Evolutionary conservation across 2,329 filamentous ascomycete species (phyloP), one percentile per base, ranked within the genome.

Genomic region (Aspergillus fijiensis): DNA sequence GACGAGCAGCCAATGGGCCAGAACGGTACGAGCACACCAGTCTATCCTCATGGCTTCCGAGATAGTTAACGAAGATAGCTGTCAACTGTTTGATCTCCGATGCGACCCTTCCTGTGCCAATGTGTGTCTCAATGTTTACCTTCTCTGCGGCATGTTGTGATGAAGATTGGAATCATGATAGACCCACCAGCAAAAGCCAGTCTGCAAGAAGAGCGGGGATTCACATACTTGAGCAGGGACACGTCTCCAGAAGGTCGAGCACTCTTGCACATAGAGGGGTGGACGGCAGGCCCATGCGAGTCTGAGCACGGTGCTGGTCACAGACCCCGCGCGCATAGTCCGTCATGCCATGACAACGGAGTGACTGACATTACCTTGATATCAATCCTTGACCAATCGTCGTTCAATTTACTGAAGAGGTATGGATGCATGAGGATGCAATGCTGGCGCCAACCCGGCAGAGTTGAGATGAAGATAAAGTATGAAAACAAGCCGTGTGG

Each of bases 371-470:
- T 19, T 42, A 48, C 33, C 39, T 45, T 45, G 12, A 19, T 45
- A 16, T n/a, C 16, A 6, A 3, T 6, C 16, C 16, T 16, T 16
- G 39, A 19, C 5, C 25, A 35, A 45, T 19, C 47, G 49, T 23
- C 54, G 45, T 59, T 61, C 55, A 49, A 27, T 53, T 47, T 45
- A 19, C n/a, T 42, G 51, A 27, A 53, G 57, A 49, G 39, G 45
- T n/a, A 56, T 12, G 39, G 49, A 33, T 27, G 53, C 53, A 51
- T 31, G 58, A 29, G 27, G 10, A 21, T 58, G 51, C 51, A 39
- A 51, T 51, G 49, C 62, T 63, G 57, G 53, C 63, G 58, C 60
- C 58, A 33, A 49, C 47, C 19, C 21, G 45, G 59, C 62, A 51
- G 27, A 33, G 57, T 27, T 12, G 19, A 12, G 14, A 35, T 21